Base-by-base conservation (phyloP, 2,329 filamentous ascomycete genomes). In the Orbilia blumenaviensis region DNA sequence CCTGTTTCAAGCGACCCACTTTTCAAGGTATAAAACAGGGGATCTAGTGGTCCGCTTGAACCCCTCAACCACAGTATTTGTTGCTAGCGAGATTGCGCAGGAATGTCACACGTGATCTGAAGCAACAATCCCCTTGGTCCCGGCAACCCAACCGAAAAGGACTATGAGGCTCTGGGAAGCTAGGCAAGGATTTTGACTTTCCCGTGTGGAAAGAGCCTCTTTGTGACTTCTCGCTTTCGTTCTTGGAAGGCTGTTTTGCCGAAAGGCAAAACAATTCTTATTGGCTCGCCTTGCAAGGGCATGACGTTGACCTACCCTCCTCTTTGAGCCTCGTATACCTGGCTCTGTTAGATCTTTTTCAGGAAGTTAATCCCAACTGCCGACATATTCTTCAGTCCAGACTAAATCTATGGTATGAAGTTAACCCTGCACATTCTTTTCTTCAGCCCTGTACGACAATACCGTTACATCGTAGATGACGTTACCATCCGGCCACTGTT, bases 151-250 rank as follows among this genome's bases (percentile, higher is more conserved):
- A 56, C 71, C 54, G 63, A 67, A 21, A 12, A 48, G n/a, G 23
- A 52, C 41, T 63, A 58, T 75, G 72, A 76, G 72, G 72, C 72
- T 76, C 72, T 76, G 72, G 72, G 72, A 66, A 29, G 62, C 64
- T 69, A 66, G 16, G 48, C 54, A 58, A 60, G 72, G 50, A 44
- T 25, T 16, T 32, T 63, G 58, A 34, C 48, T 50, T 66, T 56
- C 71, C 71, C 71, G 71, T 68, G 62, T 38, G 50, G 23, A 66
- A 63, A 75, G 64, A 69, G 64, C 72, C 64, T 69, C 72, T 50
- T 69, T 62, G 42, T 38, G 41, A 38, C 29, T 42, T 68, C 58
- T 56, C 44, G 44, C 25, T 25, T 67, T 46, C 25, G 16, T 50
- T 52, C 62, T 60, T 46, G 42, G 72, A 66, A 62, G 64, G 58